Percentiles rank a stretch among this genome's conserved stretches.
These are phyloP conservation scores for Colletotrichum paranaense DNA, from an alignment of 2,329 filamentous ascomycete genomes.

Conservation along the genomic window DNA sequence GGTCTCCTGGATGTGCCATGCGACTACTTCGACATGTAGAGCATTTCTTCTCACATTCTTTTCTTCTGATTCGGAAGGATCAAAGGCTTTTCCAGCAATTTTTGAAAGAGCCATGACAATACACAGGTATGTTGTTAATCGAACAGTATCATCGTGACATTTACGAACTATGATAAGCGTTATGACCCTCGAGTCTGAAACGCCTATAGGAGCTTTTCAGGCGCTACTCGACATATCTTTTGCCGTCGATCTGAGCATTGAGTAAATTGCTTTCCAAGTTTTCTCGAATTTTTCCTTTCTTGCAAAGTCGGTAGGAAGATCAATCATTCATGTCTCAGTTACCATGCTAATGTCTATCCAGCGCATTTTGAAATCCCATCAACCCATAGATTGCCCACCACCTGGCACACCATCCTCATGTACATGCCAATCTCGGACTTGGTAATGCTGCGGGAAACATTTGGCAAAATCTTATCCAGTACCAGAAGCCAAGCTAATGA, in stretches of 20 bases:
- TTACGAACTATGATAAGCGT: background rate
- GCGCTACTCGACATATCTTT: background rate
- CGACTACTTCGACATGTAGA: slow-evolving; percentile 3
- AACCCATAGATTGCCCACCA: background rate
- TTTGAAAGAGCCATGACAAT: background rate
- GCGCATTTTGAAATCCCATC: background rate
- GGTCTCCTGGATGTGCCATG: background rate
- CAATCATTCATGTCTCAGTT: background rate
- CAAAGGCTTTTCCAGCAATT: background rate
- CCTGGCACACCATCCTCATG: background rate
- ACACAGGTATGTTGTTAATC: background rate
- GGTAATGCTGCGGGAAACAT: too few species aligned
- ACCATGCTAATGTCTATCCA: background rate
- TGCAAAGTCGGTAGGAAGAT: background rate
- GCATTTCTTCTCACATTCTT: background rate
- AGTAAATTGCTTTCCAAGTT: background rate
- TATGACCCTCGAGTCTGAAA: background rate
- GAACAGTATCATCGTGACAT: background rate
- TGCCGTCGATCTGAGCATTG: too few species aligned
- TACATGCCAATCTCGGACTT: background rate
- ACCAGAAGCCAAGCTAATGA: too few species aligned
- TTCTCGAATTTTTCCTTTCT: background rate
- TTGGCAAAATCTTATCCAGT: too few species aligned
- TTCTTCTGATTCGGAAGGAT: background rate
- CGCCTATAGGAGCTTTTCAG: background rate